A percentile compares a stretch with the other conserved stretches of the same genome.
Conservation (phyloP, 768 basidiomycete species). For the Strobilomyces echinocephalus region DNA sequence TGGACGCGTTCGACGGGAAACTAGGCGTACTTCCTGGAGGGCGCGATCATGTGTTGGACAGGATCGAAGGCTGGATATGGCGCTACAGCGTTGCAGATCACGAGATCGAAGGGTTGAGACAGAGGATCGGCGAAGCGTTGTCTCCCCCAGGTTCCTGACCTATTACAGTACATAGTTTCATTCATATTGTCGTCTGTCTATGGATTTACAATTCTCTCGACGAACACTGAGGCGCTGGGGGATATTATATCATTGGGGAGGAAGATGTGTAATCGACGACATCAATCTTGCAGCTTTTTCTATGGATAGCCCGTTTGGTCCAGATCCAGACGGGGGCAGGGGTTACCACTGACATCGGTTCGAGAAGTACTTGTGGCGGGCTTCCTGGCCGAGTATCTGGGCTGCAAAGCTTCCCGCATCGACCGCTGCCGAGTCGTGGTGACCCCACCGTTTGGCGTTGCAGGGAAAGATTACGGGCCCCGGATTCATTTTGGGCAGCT, state of each 20-base stretch:
- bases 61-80: conserved; percentile 13
- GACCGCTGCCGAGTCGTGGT: conserved; percentile 79
- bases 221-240: too few relatives aligned
- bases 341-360: too few relatives aligned
- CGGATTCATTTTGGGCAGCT: conserved; percentile 61
- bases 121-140: not conserved
- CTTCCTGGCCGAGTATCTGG: conserved; percentile 65
- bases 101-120: conserved; percentile 2
- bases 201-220: too few relatives aligned
- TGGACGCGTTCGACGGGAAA: conserved; percentile 2
- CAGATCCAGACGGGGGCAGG: too few relatives aligned
- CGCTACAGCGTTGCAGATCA: conserved; percentile 6
- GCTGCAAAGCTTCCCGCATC: conserved; percentile 79
- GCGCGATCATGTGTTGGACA: conserved; percentile 8
- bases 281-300: too few relatives aligned
- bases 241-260: too few relatives aligned
- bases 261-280: too few relatives aligned
- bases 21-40: conserved; percentile 1
- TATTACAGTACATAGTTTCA: too few relatives aligned
- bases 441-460: conserved; percentile 54
- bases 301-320: too few relatives aligned
- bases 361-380: too few relatives aligned
- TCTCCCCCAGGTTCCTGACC: not conserved
- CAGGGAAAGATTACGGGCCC: conserved; percentile 56
- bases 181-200: too few relatives aligned